phyloP scores from a whole-genome alignment of 768 basidiomycete genomes.

The Leccinum imitatum region DNA sequence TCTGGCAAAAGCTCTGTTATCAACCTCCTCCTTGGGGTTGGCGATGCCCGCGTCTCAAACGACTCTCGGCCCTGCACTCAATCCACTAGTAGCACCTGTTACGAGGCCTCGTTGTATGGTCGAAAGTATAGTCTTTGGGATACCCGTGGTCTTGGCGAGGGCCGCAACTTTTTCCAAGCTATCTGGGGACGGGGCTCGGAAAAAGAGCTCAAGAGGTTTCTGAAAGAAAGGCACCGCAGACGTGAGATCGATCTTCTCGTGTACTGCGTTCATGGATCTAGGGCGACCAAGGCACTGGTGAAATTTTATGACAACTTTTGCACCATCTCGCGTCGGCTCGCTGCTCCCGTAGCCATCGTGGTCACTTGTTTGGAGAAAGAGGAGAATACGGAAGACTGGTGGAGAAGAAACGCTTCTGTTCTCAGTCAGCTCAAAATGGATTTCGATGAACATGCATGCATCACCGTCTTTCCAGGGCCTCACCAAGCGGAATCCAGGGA shows the following conservation, averaged over 20 bases:
- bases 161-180: slow-evolving; percentile 7
- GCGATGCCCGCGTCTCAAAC: slow-evolving; percentile 9
- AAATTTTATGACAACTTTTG: too few relatives aligned
- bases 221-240: too few relatives aligned
- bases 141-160: slow-evolving; percentile 39
- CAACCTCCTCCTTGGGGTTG: slow-evolving; percentile 22
- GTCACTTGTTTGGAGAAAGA: slow-evolving; percentile 35
- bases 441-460: slow-evolving; percentile 39
- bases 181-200: slow-evolving; percentile 14
- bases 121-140: slow-evolving; percentile 31
- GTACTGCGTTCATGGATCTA: too few relatives aligned
- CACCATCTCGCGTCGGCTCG: too few relatives aligned
- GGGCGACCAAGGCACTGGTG: too few relatives aligned
- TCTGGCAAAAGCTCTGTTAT: slow-evolving; percentile 30
- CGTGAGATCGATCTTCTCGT: too few relatives aligned
- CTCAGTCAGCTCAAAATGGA: slow-evolving; percentile 30
- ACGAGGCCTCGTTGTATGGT: slow-evolving; percentile 6
- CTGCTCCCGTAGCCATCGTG: slow-evolving; percentile 38
- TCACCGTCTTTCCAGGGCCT: slow-evolving; percentile 29
- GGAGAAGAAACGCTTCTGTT: slow-evolving; percentile 27
- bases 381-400: slow-evolving; percentile 30
- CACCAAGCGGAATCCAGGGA: slow-evolving; percentile 12
- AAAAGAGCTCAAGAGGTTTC: not conserved
- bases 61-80: slow-evolving; percentile 21
- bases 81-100: not conserved